These are phyloP conservation scores for Chytriomyces confervae DNA, from an alignment of 192 early-diverging fungal genomes.

Conservation along the genomic window DNA sequence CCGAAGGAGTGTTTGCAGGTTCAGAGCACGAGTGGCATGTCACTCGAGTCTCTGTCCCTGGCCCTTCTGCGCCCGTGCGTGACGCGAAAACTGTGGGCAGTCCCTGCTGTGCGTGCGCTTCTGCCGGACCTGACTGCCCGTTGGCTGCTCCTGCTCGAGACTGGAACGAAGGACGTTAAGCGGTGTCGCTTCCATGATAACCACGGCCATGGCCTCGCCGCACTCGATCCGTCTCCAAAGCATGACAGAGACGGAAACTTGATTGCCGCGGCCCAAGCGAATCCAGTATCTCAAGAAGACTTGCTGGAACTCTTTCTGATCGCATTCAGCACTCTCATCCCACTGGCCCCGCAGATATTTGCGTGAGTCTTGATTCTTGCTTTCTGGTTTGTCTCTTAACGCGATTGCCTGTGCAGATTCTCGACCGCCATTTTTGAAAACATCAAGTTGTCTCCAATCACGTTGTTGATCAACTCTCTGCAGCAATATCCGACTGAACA, in stretches of 20 bases:
- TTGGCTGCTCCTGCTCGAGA: slow-evolving; percentile 51
- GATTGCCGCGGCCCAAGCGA: not conserved
- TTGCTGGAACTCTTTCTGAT: slow-evolving; percentile 10
- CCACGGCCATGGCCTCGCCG: not conserved
- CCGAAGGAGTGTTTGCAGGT: too few relatives aligned
- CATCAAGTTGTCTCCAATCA: slow-evolving; percentile 1
- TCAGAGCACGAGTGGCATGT: too few relatives aligned
- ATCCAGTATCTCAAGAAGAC: slow-evolving; percentile 24
- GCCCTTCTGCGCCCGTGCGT: slow-evolving; percentile 46
- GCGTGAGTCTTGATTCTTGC: slow-evolving; percentile 7
- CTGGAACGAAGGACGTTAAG: not conserved
- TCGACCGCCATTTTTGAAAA: slow-evolving; percentile 22
- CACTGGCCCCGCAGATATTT: slow-evolving; percentile 18
- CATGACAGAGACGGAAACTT: not conserved
- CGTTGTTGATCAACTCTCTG: not conserved
- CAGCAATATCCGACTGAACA: not conserved
- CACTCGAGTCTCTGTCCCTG: slow-evolving; percentile 34
- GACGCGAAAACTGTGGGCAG: slow-evolving; percentile 32
- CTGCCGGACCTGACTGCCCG: slow-evolving; percentile 82
- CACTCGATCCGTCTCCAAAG: slow-evolving; percentile 7
- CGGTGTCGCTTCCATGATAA: not conserved
- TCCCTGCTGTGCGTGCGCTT: slow-evolving; percentile 71
- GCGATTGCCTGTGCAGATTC: slow-evolving; percentile 6
- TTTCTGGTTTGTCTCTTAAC: slow-evolving; percentile 1
- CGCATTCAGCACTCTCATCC: slow-evolving; percentile 15